These are phyloP conservation scores for Stephania yunnanensis DNA, from an alignment of 164 flowering plant species.

Conservation along the genomic window DNA sequence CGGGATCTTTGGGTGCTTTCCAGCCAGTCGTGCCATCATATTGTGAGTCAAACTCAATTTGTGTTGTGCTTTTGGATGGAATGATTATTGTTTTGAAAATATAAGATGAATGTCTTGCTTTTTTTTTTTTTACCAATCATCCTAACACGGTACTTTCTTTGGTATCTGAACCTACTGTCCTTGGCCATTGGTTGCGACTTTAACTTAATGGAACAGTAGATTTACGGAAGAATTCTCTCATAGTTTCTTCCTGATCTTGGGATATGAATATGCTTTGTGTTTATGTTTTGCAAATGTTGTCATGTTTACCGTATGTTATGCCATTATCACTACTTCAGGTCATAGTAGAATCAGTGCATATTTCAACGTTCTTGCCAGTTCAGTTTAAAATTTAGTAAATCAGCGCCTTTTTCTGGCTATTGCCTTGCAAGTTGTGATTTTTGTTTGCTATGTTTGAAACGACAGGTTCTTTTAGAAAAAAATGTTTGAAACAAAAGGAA, in stretches of 20 bases:
- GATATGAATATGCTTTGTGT: background rate
- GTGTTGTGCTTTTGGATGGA: background rate
- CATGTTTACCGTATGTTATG: no score
- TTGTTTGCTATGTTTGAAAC: background rate
- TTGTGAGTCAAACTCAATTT: conserved; percentile 52
- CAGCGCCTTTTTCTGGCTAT: background rate
- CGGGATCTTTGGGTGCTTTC: conserved; percentile 76
- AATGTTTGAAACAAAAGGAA: background rate
- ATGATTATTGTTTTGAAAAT: background rate
- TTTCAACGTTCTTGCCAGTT: no score
- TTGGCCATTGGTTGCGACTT: background rate
- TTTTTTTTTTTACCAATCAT: background rate
- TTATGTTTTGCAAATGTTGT: background rate
- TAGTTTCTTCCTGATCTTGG: background rate
- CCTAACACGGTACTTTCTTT: background rate
- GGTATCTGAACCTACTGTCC: background rate
- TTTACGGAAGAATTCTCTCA: background rate
- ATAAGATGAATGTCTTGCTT: background rate
- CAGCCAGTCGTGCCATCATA: conserved; percentile 49
- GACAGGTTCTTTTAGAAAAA: no score
- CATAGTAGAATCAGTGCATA: background rate
- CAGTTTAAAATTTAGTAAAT: background rate
- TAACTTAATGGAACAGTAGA: background rate
- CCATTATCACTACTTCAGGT: no score
- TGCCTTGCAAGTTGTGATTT: background rate